phyloP scores from a whole-genome alignment of 176 grass and related monocot species.

The Cymbopogon citratus region DNA sequence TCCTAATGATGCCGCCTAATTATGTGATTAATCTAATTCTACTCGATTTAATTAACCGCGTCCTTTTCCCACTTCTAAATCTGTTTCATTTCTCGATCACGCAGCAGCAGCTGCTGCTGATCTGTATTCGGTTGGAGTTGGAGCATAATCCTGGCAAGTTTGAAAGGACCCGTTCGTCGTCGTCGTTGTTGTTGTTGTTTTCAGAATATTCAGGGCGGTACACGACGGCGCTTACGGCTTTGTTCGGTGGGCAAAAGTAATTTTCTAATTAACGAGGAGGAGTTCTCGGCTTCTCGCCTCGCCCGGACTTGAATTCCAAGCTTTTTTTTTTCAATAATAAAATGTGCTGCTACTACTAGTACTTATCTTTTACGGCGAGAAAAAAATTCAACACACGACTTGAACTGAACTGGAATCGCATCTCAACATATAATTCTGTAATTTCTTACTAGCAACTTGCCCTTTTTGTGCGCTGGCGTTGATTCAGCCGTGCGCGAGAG shows the following conservation, averaged over 20 bases:
- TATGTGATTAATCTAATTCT: not conserved
- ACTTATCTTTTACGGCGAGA: not conserved
- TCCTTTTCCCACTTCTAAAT: not conserved
- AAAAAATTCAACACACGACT: constrained; percentile 10
- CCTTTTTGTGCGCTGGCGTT: not conserved
- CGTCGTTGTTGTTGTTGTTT: too few relatives aligned
- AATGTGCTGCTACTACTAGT: not conserved
- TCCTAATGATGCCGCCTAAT: not conserved
- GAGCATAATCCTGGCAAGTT: not conserved
- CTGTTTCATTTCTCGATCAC: not conserved
- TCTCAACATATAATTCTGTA: not conserved
- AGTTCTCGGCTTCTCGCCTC: not conserved
- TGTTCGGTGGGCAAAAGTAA: not conserved
- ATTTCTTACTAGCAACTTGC: not conserved
- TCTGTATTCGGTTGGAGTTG: not conserved
- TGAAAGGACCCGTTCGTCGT: not conserved
- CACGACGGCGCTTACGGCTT: not conserved
- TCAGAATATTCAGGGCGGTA: not conserved
- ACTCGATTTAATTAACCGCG: not conserved
- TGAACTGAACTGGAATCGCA: not conserved
- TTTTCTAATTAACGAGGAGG: not conserved
- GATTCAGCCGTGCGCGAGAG: not conserved
- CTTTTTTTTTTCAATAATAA: too few relatives aligned
- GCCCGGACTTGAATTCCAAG: not conserved
- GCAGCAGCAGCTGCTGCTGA: too few relatives aligned